Conservation (phyloP, 73 alveolate genomes). For the Urostyla sp. region DNA sequence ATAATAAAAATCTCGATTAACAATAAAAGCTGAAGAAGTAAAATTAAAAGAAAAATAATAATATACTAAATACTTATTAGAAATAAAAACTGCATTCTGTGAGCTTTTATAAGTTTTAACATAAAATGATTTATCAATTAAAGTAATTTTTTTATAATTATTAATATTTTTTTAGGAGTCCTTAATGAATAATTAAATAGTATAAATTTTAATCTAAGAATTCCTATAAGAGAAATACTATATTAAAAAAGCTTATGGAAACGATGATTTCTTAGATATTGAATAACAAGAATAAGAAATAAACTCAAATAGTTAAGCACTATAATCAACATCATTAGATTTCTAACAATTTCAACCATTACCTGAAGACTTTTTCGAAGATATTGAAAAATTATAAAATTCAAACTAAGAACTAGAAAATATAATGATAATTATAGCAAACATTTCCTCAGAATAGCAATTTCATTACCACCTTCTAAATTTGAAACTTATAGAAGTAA, state of each 20-base stretch:
- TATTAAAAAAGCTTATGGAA: neutral
- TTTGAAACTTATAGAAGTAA: neutral
- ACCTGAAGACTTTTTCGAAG: slow-evolving; percentile 44
- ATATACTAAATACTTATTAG: neutral
- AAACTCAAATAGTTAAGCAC: neutral
- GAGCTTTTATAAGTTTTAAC: neutral
- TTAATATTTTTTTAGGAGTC: neutral
- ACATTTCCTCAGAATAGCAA: neutral
- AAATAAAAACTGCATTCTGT: slow-evolving; percentile 15
- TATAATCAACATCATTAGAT: neutral
- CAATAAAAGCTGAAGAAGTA: neutral
- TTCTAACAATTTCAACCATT: neutral
- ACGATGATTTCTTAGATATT: neutral
- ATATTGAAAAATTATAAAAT: slow-evolving; percentile 10
- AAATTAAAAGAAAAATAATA: neutral
- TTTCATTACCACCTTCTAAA: slow-evolving; percentile 4
- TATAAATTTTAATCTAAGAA: neutral
- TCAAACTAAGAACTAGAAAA: slow-evolving; percentile 16
- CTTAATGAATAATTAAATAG: neutral
- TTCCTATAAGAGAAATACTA: neutral
- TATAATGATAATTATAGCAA: slow-evolving; percentile 4
- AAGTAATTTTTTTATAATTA: neutral
- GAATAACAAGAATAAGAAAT: neutral
- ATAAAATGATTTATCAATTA: neutral
- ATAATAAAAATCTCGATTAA: neutral